phyloP scores from a whole-genome alignment of 2,329 filamentous ascomycete species.

The Aspergillus novofumigatus region DNA sequence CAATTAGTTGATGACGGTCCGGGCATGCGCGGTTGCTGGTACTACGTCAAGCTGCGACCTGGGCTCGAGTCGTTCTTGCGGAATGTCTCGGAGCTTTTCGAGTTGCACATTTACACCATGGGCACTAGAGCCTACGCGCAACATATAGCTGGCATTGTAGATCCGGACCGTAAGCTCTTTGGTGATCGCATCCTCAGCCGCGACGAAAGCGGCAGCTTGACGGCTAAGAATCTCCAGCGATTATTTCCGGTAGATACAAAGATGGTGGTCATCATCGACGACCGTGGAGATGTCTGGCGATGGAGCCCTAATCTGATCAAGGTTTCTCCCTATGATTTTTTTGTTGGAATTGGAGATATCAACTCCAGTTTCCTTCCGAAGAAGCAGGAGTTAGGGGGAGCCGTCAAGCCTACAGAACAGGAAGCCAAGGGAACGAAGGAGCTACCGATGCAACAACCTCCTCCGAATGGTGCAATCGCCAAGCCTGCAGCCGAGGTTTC shows the following conservation, averaged over 20 bases:
- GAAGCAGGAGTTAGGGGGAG: conserved; percentile 51
- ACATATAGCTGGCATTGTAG: conserved; percentile 86
- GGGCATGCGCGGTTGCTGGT: conserved; percentile 75
- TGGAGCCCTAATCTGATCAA: conserved; percentile 93
- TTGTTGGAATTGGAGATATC: conserved; percentile 96
- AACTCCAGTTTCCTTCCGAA: conserved; percentile 96
- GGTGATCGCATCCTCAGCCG: conserved; percentile 92
- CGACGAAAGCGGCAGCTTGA: conserved; percentile 93
- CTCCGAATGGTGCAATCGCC: conserved; percentile 28
- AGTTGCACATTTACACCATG: conserved; percentile 99
- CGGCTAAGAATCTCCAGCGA: conserved; percentile 81
- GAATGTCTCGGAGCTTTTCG: conserved; percentile 74
- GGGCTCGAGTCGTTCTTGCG: conserved; percentile 77
- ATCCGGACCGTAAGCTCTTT: conserved; percentile 84
- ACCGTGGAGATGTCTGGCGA: conserved; percentile 92
- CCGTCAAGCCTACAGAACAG: conserved; percentile 37
- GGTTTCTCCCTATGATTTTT: conserved; percentile 94
- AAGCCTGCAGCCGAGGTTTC: conserved; percentile 41
- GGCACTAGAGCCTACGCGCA: conserved; percentile 94
- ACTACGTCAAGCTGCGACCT: conserved; percentile 97
- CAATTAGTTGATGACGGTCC: conserved; percentile 83
- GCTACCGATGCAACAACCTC: conserved; percentile 20
- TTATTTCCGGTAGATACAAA: conserved; percentile 95
- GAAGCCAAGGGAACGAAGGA: conserved; percentile 23
- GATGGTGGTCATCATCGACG: conserved; percentile 99